A percentile compares a stretch with the other conserved stretches of the same genome.
Evolutionary conservation across 768 basidiomycete species (phyloP).

Genomic region (Mycena venus): DNA sequence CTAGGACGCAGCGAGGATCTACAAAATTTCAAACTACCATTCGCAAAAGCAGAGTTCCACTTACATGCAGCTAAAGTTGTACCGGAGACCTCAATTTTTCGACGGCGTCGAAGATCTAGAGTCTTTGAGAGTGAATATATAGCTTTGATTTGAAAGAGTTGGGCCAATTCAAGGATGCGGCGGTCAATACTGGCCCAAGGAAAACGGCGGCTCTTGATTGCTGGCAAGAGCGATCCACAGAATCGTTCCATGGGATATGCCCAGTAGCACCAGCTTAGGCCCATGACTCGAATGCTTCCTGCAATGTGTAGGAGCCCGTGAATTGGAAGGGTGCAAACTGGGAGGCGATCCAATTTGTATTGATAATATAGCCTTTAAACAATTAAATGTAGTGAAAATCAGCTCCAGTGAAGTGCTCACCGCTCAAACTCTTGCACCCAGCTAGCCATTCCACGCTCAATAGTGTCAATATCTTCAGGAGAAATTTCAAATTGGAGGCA

Average conservation of each 20-base stretch:
- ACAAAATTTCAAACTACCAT: no score
- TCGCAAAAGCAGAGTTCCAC: neutral
- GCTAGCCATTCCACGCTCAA: constrained; percentile 38
- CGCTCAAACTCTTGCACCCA: constrained; percentile 40
- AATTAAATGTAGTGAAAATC: neutral
- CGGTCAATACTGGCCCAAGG: constrained; percentile 34
- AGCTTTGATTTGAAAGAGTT: constrained; percentile 3
- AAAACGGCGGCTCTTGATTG: constrained; percentile 31
- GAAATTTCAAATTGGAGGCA: constrained; percentile 48
- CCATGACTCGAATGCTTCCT: constrained; percentile 22
- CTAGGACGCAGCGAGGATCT: neutral
- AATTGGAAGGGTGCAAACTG: constrained; percentile 46
- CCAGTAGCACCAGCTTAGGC: constrained; percentile 42
- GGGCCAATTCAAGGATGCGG: constrained; percentile 20
- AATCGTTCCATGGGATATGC: constrained; percentile 41
- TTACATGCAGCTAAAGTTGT: neutral
- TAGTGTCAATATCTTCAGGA: constrained; percentile 28
- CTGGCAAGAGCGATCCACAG: constrained; percentile 33
- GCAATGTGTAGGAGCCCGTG: constrained; percentile 37
- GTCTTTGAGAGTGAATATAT: neutral
- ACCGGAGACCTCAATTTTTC: neutral
- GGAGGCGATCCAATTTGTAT: constrained; percentile 31
- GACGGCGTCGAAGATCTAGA: neutral
- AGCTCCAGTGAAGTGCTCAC: neutral
- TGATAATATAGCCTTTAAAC: constrained; percentile 45